Base-by-base conservation (phyloP, 495 filamentous ascomycete species). In the Talaromyces stipitatus region DNA sequence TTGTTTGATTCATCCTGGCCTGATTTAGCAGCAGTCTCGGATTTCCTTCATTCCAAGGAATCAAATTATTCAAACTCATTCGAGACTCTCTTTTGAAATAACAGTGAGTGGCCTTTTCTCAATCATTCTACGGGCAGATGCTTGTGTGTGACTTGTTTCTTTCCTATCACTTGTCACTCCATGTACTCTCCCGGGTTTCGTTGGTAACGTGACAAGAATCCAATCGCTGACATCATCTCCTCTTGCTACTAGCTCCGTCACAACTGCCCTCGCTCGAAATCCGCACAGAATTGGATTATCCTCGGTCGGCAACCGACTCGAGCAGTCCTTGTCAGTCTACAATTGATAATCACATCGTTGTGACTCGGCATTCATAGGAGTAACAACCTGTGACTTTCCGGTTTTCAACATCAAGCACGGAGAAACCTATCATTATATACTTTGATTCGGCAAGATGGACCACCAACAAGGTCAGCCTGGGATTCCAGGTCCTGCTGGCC, bases 381-480 rank as follows among this genome's bases (percentile, higher is more conserved):
- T 48, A 48, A 26, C 12, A 48, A 24, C 45, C 45, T 48, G 20
- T 48, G 45, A 24, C 14, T 26, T 48, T 26, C 45, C 14, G 20
- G 45, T 47, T 26, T 9, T 5, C n/a, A 38, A n/a, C 36, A 41
- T 41, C n/a, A 41, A 14, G 36, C n/a, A 26, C 51, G 51, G 22
- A 32, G 16, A 52, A 36, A 29, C n/a, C 23, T 50, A 28, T 51
- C 48, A 55, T 45, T 57, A 28, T 33, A 50, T 50, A 57, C 22
- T 36, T 41, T 46, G 10, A 60, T 66, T 65, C 58, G 56, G 60
- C 53, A 75, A 66, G 55, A 96, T 95, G 90, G 91, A 96, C 75
- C 89, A 96, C 75, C 89, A 91, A 73, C 84, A 88, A 70, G 84
- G 85, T 65, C 87, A 87, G 61, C 73, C 83, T 64, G 88, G 85